A percentile compares a stretch with the other conserved stretches of the same genome.
phyloP scores from a whole-genome alignment of 495 filamentous ascomycete genomes.

The Oidiodendron maius region DNA sequence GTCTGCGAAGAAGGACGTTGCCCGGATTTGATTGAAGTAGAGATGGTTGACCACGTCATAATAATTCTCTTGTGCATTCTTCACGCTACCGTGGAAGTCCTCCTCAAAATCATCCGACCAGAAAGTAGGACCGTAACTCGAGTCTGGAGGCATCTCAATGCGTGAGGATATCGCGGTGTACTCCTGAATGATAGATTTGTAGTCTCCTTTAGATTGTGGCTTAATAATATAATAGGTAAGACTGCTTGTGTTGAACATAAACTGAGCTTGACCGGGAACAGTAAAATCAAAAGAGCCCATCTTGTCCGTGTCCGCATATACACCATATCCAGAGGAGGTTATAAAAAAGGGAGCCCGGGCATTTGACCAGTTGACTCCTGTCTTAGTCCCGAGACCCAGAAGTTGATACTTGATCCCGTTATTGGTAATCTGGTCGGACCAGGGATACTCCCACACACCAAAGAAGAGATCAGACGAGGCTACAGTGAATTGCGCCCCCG shows the following conservation, averaged over 20 bases:
- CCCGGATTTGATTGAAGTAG: slow-evolving; percentile 21
- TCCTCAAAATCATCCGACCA: slow-evolving; percentile 27
- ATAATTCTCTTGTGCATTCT: slow-evolving; percentile 26
- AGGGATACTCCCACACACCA: slow-evolving; percentile 31
- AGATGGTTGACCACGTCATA: slow-evolving; percentile 28
- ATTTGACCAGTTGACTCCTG: slow-evolving; percentile 25
- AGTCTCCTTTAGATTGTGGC: slow-evolving; percentile 8
- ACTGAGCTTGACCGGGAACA: slow-evolving; percentile 18
- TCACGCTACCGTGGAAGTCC: slow-evolving; percentile 26
- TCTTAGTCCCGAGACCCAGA: slow-evolving; percentile 20
- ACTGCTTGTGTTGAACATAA: slow-evolving; percentile 25
- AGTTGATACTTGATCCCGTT: slow-evolving; percentile 20
- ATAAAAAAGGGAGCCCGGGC: slow-evolving; percentile 30
- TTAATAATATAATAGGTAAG: slow-evolving; percentile 26
- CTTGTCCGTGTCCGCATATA: slow-evolving; percentile 24
- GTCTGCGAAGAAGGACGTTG: slow-evolving; percentile 25
- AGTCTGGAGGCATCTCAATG: slow-evolving; percentile 24
- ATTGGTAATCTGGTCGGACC: slow-evolving; percentile 19
- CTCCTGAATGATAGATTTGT: slow-evolving; percentile 16
- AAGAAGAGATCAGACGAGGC: slow-evolving; percentile 12
- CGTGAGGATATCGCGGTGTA: slow-evolving; percentile 20
- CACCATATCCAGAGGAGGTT: slow-evolving; percentile 23
- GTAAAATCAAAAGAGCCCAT: slow-evolving; percentile 26
- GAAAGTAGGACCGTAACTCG: slow-evolving; percentile 26
- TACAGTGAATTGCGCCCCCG: slow-evolving; percentile 8